Percentiles rank a stretch among this genome's conserved stretches.
Evolutionary conservation across 2,329 filamentous ascomycete genomes (phyloP).

Genomic region (Pyricularia sp.): DNA sequence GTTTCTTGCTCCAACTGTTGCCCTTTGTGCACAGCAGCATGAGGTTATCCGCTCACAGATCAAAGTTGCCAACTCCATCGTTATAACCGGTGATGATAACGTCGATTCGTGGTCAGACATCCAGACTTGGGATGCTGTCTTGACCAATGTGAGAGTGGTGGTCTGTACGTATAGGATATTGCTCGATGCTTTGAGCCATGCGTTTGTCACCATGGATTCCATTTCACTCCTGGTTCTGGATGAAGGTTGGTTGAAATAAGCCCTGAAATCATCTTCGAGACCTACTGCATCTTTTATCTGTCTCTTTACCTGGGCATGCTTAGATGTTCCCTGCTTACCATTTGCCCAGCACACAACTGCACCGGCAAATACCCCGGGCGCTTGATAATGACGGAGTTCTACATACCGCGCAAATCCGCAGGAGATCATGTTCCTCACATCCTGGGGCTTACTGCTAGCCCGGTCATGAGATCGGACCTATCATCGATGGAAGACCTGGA

Average conservation of each 20-base stretch:
- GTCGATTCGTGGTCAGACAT: constrained; percentile 62
- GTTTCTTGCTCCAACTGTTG: constrained; percentile 61
- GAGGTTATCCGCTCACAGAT: constrained; percentile 47
- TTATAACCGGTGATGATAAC: constrained; percentile 55
- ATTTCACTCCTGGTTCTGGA: constrained; percentile 68
- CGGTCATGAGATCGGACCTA: constrained; percentile 47
- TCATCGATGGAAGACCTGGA: constrained; percentile 51
- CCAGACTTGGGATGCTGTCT: constrained; percentile 42
- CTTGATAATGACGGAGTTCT: constrained; percentile 61
- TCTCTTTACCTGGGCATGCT: background rate
- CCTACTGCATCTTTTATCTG: background rate
- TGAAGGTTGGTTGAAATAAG: constrained; percentile 47
- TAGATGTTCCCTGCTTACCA: background rate
- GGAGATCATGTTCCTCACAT: constrained; percentile 45
- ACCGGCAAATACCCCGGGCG: constrained; percentile 49
- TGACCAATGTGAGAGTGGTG: constrained; percentile 55
- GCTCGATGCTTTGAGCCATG: constrained; percentile 59
- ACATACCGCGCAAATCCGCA: constrained; percentile 34
- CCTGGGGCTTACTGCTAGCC: constrained; percentile 71
- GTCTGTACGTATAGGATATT: constrained; percentile 68
- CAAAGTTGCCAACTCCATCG: constrained; percentile 41
- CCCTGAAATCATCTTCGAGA: background rate
- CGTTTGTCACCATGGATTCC: constrained; percentile 51
- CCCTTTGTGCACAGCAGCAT: constrained; percentile 54
- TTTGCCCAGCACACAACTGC: constrained; percentile 58